These are phyloP conservation scores for Nematodospora anomalae DNA, from an alignment of 1,139 yeast species.

Conservation along the genomic window DNA sequence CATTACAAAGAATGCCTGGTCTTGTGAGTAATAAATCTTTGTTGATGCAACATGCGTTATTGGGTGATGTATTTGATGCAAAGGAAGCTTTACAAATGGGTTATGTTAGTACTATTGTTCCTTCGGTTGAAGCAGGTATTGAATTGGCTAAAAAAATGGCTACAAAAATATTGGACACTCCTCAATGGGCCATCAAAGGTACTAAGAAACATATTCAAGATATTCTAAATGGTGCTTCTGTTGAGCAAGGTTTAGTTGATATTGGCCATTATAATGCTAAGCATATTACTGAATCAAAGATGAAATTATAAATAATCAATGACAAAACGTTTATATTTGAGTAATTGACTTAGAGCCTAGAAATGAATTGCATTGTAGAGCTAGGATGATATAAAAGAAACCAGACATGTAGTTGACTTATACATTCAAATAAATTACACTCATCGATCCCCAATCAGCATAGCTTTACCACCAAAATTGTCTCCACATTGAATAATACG, in stretches of 20 bases:
- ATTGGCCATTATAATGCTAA: constrained; percentile 56
- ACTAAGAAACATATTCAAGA: constrained; percentile 60
- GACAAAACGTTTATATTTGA: no score
- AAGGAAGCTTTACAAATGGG: constrained; percentile 61
- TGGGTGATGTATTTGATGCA: constrained; percentile 58
- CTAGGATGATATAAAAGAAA: no score
- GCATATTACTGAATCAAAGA: constrained; percentile 27
- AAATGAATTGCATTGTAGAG: no score
- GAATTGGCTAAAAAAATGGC: constrained; percentile 54
- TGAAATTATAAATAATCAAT: constrained; percentile 8
- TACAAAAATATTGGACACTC: constrained; percentile 43
- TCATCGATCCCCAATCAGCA: no score
- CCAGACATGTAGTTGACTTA: no score
- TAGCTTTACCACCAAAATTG: no score
- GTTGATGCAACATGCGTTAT: constrained; percentile 61
- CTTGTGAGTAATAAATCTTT: constrained; percentile 58
- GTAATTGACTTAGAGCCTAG: no score
- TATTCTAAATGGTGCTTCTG: constrained; percentile 47
- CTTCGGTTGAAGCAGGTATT: constrained; percentile 51
- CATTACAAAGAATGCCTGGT: constrained; percentile 65
- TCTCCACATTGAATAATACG: no score
- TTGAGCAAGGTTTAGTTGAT: constrained; percentile 49
- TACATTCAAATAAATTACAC: no score
- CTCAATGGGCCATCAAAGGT: constrained; percentile 65
- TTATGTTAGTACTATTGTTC: constrained; percentile 48